Evolutionary conservation across 352 stramenopile species (phyloP).

Genomic region (Globisporangium carolinianum): DNA sequence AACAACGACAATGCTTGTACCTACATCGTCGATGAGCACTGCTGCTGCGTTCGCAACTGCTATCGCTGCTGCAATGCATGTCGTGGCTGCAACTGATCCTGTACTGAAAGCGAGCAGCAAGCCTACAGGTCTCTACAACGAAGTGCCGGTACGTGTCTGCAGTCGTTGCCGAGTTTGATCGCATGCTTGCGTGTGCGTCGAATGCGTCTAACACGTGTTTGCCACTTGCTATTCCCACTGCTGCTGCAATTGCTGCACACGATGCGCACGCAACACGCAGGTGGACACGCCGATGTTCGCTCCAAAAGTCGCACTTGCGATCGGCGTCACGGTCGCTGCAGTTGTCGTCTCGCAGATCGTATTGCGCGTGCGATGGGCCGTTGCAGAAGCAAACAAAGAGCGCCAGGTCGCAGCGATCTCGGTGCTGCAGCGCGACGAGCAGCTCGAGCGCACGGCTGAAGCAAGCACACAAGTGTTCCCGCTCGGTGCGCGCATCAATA

Average conservation of each 20-base stretch:
- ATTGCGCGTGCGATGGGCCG: neutral
- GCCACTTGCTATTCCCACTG: neutral
- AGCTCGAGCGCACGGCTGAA: conserved; percentile 18
- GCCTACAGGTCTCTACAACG: conserved; percentile 1
- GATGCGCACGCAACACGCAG: neutral
- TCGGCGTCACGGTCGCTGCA: conserved; percentile 13
- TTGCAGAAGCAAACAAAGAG: neutral
- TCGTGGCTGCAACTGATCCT: conserved; percentile 44
- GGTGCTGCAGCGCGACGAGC: conserved; percentile 27
- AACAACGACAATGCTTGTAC: too few species aligned
- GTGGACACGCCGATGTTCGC: conserved; percentile 1
- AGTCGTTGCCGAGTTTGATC: neutral
- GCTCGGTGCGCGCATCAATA: conserved; percentile 16
- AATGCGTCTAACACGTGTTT: neutral
- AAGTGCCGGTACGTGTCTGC: neutral
- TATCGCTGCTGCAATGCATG: too few species aligned
- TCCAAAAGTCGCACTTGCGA: neutral
- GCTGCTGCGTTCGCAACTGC: conserved; percentile 74
- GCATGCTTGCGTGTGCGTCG: neutral
- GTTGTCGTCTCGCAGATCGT: conserved; percentile 14
- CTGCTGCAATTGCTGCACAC: neutral
- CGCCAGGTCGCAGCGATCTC: conserved; percentile 9
- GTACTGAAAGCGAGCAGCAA: too few species aligned
- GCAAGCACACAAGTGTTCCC: conserved; percentile 17
- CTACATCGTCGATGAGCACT: conserved; percentile 73